Base-by-base conservation (phyloP, 1,284 basidiomycete species). In the Tylopilus orsonianus region DNA sequence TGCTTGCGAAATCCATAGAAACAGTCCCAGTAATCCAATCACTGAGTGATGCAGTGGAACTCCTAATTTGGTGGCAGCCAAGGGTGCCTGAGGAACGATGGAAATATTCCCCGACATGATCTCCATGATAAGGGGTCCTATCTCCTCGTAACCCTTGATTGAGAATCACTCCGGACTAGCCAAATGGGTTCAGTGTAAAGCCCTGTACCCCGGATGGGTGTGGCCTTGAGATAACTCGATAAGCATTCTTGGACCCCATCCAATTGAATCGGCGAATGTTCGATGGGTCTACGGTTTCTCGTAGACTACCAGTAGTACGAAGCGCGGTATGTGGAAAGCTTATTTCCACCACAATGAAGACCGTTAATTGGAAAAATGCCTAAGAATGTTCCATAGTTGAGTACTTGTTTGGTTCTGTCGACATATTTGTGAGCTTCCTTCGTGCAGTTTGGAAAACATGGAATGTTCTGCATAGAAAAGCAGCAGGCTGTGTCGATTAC, bases 391-490 rank as follows among this genome's bases (percentile, higher is more conserved):
- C 37, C 27, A 53, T 20, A n/a, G 29, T 10, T 44, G 18, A 33
- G 30, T 22, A 14, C 18, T 36, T 57, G 48, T 64, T 60, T 64
- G 59, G 61, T 44, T 41, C 46, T 60, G 54, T 61, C 56, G 48
- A 41, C 35, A 43, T 7, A 48, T 59, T 54, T 63, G 48, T 56
- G 35, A 39, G 9, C 52, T 56, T 57, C 32, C 9, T 42, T 44
- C 13, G 32, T 22, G 16, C 10, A 16, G 29, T 18, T 26, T 52
- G 38, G 45, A 44, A 43, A 47, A 44, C 44, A 41, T 51, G 53
- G 59, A 61, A 61, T 41, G 49, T 61, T 61, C 59, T 65, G 41
- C 44, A n/a, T 62, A 36, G 62, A 65, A 65, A 38, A 24, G 29
- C 13, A 12, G 23, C 5, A 8, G 51, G 60, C 58, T 58, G 57